These are phyloP conservation scores for Dianthus caryophyllus DNA, from an alignment of 148 eudicot genomes.

Conservation along the genomic window DNA sequence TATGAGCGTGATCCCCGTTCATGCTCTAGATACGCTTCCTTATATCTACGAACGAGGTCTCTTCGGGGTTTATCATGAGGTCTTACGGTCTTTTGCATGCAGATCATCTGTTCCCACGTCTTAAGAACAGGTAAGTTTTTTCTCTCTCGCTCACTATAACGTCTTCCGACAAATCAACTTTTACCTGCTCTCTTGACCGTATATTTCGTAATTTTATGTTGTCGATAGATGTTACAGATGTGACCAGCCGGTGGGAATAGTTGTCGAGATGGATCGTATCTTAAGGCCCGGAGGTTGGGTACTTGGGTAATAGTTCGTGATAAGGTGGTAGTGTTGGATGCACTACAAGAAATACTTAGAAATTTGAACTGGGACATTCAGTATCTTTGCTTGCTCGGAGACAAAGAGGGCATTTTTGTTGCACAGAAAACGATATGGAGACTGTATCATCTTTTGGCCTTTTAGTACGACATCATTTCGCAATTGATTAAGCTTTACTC, in stretches of 20 bases:
- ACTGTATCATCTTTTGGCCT: conserved; percentile 35
- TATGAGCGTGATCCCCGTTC: conserved; percentile 88
- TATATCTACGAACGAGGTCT: conserved; percentile 88
- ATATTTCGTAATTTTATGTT: background rate
- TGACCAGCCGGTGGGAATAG: conserved; percentile 63
- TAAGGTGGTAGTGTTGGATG: conserved; percentile 64
- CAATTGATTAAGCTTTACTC: background rate
- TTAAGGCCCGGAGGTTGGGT: conserved; percentile 86
- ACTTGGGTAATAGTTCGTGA: conserved; percentile 85
- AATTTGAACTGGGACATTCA: conserved; percentile 89
- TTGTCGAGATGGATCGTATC: conserved; percentile 88
- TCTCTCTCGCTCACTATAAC: conserved; percentile 5
- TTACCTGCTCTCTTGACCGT: background rate
- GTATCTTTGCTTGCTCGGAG: conserved; percentile 70
- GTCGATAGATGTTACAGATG: conserved; percentile 51
- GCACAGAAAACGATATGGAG: conserved; percentile 85
- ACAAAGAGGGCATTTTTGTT: conserved; percentile 76
- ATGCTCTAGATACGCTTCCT: conserved; percentile 95
- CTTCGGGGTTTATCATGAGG: conserved; percentile 85
- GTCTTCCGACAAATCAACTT: no score
- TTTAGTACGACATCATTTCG: background rate
- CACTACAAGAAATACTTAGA: conserved; percentile 70
- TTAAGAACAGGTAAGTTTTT: conserved; percentile 64
- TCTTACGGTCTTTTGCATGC: conserved; percentile 93
- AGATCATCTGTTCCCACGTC: conserved; percentile 92